phyloP scores from a whole-genome alignment of 106 monocot genomes.

The Vanilla planifolia region DNA sequence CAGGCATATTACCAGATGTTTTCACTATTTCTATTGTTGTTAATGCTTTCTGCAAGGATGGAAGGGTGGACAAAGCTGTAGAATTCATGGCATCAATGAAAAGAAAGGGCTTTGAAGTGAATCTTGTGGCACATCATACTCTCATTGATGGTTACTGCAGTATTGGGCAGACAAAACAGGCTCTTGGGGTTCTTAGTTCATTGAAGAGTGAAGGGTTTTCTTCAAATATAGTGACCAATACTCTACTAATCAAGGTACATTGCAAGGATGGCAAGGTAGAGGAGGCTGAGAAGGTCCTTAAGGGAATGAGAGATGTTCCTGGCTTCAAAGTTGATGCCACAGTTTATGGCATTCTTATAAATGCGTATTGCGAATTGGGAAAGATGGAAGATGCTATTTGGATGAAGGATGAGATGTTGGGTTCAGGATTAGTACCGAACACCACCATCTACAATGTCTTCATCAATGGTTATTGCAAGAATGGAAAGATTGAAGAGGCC shows the following conservation, averaged over 20 bases:
- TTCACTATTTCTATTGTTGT: conserved; percentile 69
- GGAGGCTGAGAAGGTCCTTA: conserved; percentile 59
- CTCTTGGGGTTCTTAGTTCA: conserved; percentile 32
- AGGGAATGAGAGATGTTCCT: conserved; percentile 38
- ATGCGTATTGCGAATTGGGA: conserved; percentile 53
- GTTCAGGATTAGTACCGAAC: conserved; percentile 39
- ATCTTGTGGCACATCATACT: conserved; percentile 54
- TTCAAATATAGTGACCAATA: conserved; percentile 59
- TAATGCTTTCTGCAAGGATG: conserved; percentile 70
- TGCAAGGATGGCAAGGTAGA: conserved; percentile 49
- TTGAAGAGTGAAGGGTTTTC: conserved; percentile 39
- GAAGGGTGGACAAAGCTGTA: conserved; percentile 30
- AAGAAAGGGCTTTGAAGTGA: conserved; percentile 59
- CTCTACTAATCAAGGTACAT: conserved; percentile 72
- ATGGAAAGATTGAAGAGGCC: conserved; percentile 58
- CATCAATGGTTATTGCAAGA: conserved; percentile 84
- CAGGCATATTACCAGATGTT: conserved; percentile 59
- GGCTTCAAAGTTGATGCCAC: conserved; percentile 46
- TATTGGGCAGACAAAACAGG: conserved; percentile 50
- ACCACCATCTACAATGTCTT: conserved; percentile 53
- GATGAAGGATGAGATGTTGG: conserved; percentile 56
- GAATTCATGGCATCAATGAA: conserved; percentile 58
- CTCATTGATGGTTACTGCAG: conserved; percentile 72
- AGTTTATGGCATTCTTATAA: conserved; percentile 60
- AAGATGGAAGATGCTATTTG: conserved; percentile 65